Evolutionary conservation across 2,329 filamentous ascomycete species (phyloP).

Genomic region (Aspergillus candidus): DNA sequence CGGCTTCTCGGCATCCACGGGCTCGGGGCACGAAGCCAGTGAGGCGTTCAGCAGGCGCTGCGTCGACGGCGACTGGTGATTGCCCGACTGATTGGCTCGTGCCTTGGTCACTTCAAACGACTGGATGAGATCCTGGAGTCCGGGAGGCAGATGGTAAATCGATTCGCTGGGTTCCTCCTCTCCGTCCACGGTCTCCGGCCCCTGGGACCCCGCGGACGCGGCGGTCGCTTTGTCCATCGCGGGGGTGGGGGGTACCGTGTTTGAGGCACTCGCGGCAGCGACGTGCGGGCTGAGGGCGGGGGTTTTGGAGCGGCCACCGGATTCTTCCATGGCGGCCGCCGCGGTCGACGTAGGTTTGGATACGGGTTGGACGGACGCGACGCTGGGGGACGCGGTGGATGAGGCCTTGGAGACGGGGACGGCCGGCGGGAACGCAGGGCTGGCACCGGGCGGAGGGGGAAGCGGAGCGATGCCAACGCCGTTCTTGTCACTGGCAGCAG

Average conservation of each 20-base stretch:
- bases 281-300: slow-evolving; percentile 45
- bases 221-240: slow-evolving; percentile 43
- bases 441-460: slow-evolving; percentile 72
- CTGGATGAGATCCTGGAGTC: slow-evolving; percentile 81
- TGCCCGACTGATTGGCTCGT: slow-evolving; percentile 45
- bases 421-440: slow-evolving; percentile 46
- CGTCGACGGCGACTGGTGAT: slow-evolving; percentile 56
- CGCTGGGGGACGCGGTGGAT: slow-evolving; percentile 53
- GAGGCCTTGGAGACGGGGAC: slow-evolving; percentile 48
- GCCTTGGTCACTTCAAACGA: slow-evolving; percentile 81
- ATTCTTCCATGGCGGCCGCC: slow-evolving; percentile 37
- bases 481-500: slow-evolving; percentile 83
- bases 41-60: slow-evolving; percentile 71
- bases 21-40: slow-evolving; percentile 66
- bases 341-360: slow-evolving; percentile 34
- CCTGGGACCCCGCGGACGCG: slow-evolving; percentile 29
- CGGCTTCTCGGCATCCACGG: slow-evolving; percentile 72
- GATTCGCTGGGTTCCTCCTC: slow-evolving; percentile 61
- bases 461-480: slow-evolving; percentile 85
- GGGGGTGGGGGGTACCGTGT: slow-evolving; percentile 42
- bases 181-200: slow-evolving; percentile 42
- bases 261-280: slow-evolving; percentile 34
- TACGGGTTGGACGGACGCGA: slow-evolving; percentile 45
- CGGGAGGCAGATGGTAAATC: slow-evolving; percentile 85
- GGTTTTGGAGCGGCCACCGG: slow-evolving; percentile 44